Evolutionary conservation across 306 rosid species (phyloP), one percentile per base, ranked within the genome.

Genomic region (Corylus americana): DNA sequence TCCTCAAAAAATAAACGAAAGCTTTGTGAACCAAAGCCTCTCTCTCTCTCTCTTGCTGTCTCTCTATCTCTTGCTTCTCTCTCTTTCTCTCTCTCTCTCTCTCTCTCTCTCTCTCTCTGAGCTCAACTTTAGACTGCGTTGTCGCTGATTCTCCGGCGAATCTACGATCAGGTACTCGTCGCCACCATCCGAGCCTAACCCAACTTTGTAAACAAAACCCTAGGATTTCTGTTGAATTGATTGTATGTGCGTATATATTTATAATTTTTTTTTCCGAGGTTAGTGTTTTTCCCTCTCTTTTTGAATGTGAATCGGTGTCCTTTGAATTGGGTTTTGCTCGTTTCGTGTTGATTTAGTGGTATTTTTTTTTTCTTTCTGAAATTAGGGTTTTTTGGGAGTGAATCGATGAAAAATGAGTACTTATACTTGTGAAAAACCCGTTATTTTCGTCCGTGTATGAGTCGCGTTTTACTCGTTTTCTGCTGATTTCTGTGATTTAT

Each of bases 131-230:
- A 8, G 72, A 68, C 72, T 39, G 49, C 48, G 71, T 18, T 48
- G 49, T 17, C 29, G 12, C 71, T n/a, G 16, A 18, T 68, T 10
- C 72, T 42, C 31, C 50, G 12, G 14, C 27, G 12, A 68, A 42
- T 44, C 72, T 29, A 29, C 51, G 14, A 14, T 4, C 72, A 68
- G 72, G 72, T 68, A 47, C 76, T 71, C 1, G 11, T 47, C 72
- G 4, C 31, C 74, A 42, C n/a, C n/a, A 4, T 9, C 49, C 11
- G 48, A 11, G 49, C 49, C 25, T 66, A 16, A 66, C 27, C 18
- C 62, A 35, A 16, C 18, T 7, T 11, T 11, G 35, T 25, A 10
- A 10, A n/a, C 45, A 29, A 51, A 64, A 25, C 66, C 67, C 58
- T 66, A 64, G 50, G 45, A 39, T n/a, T 18, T 45, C 13, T n/a